Base-by-base conservation (phyloP, 2,329 filamentous ascomycete genomes). In the Trichoderma polysporum region DNA sequence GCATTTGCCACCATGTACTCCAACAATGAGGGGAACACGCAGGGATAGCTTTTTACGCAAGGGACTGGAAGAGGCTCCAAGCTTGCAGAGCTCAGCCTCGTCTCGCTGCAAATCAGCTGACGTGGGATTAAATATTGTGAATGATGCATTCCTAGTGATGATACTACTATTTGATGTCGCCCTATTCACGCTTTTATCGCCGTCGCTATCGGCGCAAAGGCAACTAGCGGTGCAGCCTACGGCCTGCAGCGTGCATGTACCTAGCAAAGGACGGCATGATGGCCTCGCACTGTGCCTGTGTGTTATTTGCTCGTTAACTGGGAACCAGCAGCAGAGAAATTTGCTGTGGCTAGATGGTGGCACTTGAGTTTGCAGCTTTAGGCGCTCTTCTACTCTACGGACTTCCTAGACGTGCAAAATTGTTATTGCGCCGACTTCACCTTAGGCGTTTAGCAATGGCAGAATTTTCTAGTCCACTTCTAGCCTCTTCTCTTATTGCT, bases 51-150 rank as follows among this genome's bases (percentile, higher is more conserved):
- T 60, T 29, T 7, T n/a, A n/a, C n/a, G 60, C 19, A 56, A 54
- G 61, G 60, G 60, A 41, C 37, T 64, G 19, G 50, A 56, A 47
- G 50, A 64, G 50, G 61, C 61, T 64, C 10, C 53, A 25, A 35
- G 22, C 29, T 35, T 56, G 31, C 8, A 39, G 29, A 41, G 37
- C 61, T 64, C 61, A 64, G 61, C 61, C 61, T 64, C 61, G 61
- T 64, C 61, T 56, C 27, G 50, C 61, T 56, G 61, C 61, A 56
- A 54, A 64, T 64, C 61, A 64, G 61, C 61, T 64, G 50, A 64
- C 61, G 61, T 64, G 61, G 61, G 61, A 64, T 53, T 35, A 53
- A 27, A 5, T 52, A 25, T 27, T 41, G 47, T 29, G 4, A 5
- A 56, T 54, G 50, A 54, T 53, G 60, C 37, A 56, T 47, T 45